These are phyloP conservation scores for Cicer yamashitae DNA, from an alignment of 306 rosid species.

Conservation along the genomic window DNA sequence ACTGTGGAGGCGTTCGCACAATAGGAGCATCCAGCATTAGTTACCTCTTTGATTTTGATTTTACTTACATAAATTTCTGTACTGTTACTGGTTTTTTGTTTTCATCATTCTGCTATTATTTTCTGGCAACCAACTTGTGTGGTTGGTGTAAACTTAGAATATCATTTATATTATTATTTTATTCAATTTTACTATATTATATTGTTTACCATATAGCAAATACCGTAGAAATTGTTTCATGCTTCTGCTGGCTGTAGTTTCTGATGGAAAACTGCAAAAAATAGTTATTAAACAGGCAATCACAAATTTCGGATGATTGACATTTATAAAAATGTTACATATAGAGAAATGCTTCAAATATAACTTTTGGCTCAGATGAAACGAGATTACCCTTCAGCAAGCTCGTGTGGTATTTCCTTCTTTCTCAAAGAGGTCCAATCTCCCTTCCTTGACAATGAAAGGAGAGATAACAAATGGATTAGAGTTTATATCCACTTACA, in stretches of 20 bases:
- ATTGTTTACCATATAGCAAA: constrained; percentile 5
- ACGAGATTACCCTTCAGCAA: background rate
- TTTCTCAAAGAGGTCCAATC: background rate
- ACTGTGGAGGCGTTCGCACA: constrained; percentile 43
- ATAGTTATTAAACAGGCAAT: background rate
- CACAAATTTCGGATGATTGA: background rate
- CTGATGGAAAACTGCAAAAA: background rate
- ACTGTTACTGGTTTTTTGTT: background rate
- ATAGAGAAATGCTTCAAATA: background rate
- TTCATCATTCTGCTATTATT: constrained; percentile 19
- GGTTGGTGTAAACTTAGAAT: constrained; percentile 42
- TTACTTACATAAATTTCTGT: constrained; percentile 9
- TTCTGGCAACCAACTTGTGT: constrained; percentile 39
- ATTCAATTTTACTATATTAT: constrained; percentile 14
- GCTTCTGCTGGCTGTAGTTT: background rate
- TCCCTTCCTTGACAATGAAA: too few relatives aligned
- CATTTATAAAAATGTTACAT: too few relatives aligned
- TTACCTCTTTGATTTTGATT: constrained; percentile 34
- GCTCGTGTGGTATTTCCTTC: background rate
- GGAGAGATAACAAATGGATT: too few relatives aligned
- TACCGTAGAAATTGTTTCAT: background rate
- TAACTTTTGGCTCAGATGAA: background rate
- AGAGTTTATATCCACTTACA: too few relatives aligned
- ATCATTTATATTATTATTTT: constrained; percentile 39
- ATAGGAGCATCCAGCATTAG: constrained; percentile 46